Percentiles rank a stretch among this genome's conserved stretches.
Conservation (phyloP, 129 eudicot species). For the Smallanthus sonchifolius region DNA sequence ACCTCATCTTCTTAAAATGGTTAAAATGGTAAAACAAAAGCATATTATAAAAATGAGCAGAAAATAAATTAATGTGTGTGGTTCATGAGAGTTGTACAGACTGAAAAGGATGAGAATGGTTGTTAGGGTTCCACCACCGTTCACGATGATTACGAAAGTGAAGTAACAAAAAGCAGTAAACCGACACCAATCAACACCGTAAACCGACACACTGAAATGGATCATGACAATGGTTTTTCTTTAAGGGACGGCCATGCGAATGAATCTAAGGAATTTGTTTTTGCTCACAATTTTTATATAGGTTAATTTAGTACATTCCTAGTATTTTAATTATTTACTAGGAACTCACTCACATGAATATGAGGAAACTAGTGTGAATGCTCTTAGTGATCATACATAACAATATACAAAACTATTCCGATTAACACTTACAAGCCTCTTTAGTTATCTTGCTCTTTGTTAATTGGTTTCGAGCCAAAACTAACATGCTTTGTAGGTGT, state of each 20-base stretch:
- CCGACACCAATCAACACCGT: background rate
- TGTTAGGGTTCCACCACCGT: conserved; percentile 11
- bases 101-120: conserved; percentile 1
- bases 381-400: background rate
- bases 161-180: background rate
- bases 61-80: background rate
- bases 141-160: background rate
- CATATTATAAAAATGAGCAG: background rate
- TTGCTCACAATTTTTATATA: no score
- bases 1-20: no score
- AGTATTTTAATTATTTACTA: no score
- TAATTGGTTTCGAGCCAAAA: background rate
- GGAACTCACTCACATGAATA: no score
- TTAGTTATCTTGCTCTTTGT: background rate
- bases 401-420: background rate
- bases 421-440: no score
- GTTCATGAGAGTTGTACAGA: background rate
- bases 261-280: no score
- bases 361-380: no score
- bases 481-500: background rate
- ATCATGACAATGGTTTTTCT: no score
- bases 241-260: no score
- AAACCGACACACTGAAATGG: background rate
- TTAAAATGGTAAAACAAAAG: background rate
- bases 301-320: no score